Base-by-base conservation (phyloP, 2,329 filamentous ascomycete genomes). In the Xylariaceae sp. region DNA sequence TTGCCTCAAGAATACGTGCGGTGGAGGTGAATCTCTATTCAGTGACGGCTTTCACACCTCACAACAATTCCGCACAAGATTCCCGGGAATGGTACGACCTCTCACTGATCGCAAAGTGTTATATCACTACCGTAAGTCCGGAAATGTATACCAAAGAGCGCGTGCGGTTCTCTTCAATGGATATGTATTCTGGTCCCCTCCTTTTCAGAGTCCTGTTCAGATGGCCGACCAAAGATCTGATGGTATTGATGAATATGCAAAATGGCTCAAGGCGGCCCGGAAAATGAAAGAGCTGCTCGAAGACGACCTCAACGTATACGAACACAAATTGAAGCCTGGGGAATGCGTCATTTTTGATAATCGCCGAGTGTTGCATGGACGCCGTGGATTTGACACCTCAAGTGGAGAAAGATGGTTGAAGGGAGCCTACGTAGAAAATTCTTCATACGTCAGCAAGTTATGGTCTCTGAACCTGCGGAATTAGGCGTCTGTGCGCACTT, bases 331-430 rank as follows among this genome's bases (percentile, higher is more conserved):
- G 71, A 76, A 84, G 48, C 85, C 89, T 3, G 94, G 93, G 3
- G 89, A 96, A 66, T 96, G 91, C 68, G 92, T 92, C 10, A 80
- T 99, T n/a, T 97, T 99, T 68, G 88, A 96, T 69, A 97, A 97
- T 68, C 75, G 85, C 54, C 81, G 93, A 15, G 79, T 96, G n/a
- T 72, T 96, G 67, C 94, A 97, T 75, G 93, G 92, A 0, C 79
- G 94, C 3, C 81, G 78, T 13, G 83, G 85, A 24, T 97, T 97
- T 71, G 85, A 93, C 67, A 73, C 78, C 0, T 73, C 73, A 0
- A 78, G 80, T 6, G 89, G 89, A 1, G 81, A 85, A 57, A 79
- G 93, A 46, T 96, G 91, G 89, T 73, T 97, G 49, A 89, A 90
- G 63, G 94, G 94, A 4, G 83, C 90, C 0, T 99, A 97, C 72